Evolutionary conservation across 768 basidiomycete species (phyloP), one percentile per base, ranked within the genome.

Genomic region (Mycena leptocephala): DNA sequence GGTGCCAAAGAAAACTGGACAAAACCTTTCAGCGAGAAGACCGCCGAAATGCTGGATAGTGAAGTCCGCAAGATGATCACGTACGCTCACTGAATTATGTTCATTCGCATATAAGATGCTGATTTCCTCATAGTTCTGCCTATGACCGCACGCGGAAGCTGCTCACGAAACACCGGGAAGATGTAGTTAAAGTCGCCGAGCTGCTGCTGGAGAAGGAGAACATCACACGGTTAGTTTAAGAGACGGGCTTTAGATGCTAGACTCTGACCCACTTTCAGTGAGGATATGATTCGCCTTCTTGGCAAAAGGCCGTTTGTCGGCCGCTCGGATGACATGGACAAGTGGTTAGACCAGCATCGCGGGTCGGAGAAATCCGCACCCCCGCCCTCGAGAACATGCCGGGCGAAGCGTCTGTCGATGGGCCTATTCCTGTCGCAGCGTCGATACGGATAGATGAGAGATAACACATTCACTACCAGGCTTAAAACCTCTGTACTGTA

Each of bases 11-110:
- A 98, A 82, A 88, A 91, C 66, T 98, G 97, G 94, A 96, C 96
- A 66, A 99, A 99, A 84, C 98, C 98, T 7, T 99, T 99, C 89
- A 97, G 96, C 80, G 98, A 99, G 89, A 96, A 95, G 85, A 99
- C 98, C 0, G 96, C 95, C 1, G 95, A 99, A 87, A 95, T 97
- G 90, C 88, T 99, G 20, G 98, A 99, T 81, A 83, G 83, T 10
- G 94, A 97, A 85, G 97, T 99, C 26, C 94, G 96, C 82, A 97
- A 96, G 88, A 98, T 99, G 97, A 97, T 99, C 80, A 94, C 91
- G 90, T 95, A 82, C 66, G 80, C 81, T 30, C 39, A 71, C 65
- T 22, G 13, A 20, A 55, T n/a, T n/a, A 20, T 46, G 16, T 41
- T 59, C 26, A 48, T 55, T 61, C 1, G 55, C n/a, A 43, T 10